Base-by-base conservation (phyloP, 2,329 filamentous ascomycete species). In the Pseudocercospora musae region DNA sequence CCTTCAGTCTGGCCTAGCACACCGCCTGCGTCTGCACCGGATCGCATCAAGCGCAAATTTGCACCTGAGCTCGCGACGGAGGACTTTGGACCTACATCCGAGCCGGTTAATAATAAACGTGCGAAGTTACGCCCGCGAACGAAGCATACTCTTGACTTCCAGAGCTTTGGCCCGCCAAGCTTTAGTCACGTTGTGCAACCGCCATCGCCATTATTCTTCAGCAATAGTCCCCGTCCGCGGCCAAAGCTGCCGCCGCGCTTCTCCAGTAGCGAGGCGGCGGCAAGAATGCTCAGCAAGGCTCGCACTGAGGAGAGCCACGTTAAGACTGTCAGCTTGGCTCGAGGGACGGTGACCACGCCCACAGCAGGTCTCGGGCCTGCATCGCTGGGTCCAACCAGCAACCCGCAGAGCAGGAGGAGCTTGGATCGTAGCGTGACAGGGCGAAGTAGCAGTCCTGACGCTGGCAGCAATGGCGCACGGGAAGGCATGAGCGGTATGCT, bases 251-350 rank as follows among this genome's bases (percentile, higher is more conserved):
- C 81, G 18, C 70, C 76, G 37, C 85, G 82, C 78, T 88, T 80
- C 83, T 86, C 72, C 75, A 85, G 76, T 74, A 82, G 75, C 75
- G 84, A 77, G 77, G 82, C 77, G 75, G 85, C 84, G 65, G 82
- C 84, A 29, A 91, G 74, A 68, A 89, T 81, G 76, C 77, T 83
- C 65, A 80, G 78, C 70, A 82, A 80, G 67, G 77, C 80, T n/a
- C 78, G 76, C 15, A 73, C 69, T n/a, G 81, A 83, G 63, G 81
- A 83, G 46, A 75, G 70, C 59, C 77, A 76, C 67, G 78, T 83
- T 71, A 83, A 81, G 74, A 83, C 81, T 2, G 81, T 84, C 44
- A 82, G 77, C 31, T 73, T 84, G 52, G 79, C 81, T 11, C 76
- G 81, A 20, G 81, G 81, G 20, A 79, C 77, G 3, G 76, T 78